phyloP scores from a whole-genome alignment of 78 protist genomes.

The Dictyostelium intermedium region DNA sequence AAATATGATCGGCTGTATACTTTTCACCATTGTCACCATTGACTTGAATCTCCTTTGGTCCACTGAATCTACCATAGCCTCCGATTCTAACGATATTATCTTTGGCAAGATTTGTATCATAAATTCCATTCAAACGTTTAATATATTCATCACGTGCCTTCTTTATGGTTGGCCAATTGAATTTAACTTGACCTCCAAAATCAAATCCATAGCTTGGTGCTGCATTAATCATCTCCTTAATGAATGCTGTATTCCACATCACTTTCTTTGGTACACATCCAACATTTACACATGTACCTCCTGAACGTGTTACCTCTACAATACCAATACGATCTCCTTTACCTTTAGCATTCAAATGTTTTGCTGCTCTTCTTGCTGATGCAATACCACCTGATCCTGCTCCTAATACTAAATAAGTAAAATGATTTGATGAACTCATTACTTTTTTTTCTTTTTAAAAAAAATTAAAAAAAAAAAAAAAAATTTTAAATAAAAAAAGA shows the following conservation, averaged over 20 bases:
- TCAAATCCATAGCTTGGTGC: constrained; percentile 84
- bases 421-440: constrained; percentile 39
- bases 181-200: neutral
- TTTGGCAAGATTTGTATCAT: constrained; percentile 68
- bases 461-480: neutral
- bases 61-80: constrained; percentile 86
- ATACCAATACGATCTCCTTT: constrained; percentile 65
- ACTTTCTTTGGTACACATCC: constrained; percentile 98
- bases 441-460: neutral
- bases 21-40: constrained; percentile 14
- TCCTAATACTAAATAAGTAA: constrained; percentile 80
- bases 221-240: constrained; percentile 61
- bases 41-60: constrained; percentile 64
- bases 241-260: constrained; percentile 86
- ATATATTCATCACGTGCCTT: constrained; percentile 87
- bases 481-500: too few species aligned
- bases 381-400: constrained; percentile 90
- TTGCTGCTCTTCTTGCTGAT: constrained; percentile 88
- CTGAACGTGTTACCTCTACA: constrained; percentile 74
- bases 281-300: constrained; percentile 96
- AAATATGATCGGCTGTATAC: constrained; percentile 85
- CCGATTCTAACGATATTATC: constrained; percentile 32
- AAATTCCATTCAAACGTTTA: constrained; percentile 88
- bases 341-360: constrained; percentile 22
- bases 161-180: constrained; percentile 78